A percentile compares a stretch with the other conserved stretches of the same genome.
phyloP scores from a whole-genome alignment of 176 grass and related monocot species.

The Canna indica region DNA sequence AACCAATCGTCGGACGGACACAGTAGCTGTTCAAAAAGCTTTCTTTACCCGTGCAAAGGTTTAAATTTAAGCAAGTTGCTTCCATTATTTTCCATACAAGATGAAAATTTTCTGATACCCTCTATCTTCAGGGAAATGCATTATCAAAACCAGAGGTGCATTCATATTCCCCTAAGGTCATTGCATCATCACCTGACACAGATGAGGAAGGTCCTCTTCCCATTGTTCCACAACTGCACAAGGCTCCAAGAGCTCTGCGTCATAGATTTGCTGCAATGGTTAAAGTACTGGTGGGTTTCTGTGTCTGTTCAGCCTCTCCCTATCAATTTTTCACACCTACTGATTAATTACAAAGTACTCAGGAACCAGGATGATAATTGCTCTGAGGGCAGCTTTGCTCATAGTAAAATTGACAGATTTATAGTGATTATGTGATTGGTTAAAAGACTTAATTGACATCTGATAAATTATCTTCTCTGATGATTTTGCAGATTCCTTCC shows the following conservation, averaged over 20 bases:
- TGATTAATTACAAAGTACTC: too few relatives aligned
- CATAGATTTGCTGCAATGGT: slow-evolving; percentile 77
- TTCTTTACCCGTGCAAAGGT: slow-evolving; percentile 76
- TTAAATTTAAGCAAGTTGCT: slow-evolving; percentile 7
- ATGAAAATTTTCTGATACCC: neutral
- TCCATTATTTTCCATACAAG: neutral
- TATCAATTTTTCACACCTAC: slow-evolving; percentile 1
- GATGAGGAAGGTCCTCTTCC: slow-evolving; percentile 26
- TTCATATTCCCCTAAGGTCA: slow-evolving; percentile 50
- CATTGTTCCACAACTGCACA: slow-evolving; percentile 46
- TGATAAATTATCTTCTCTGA: slow-evolving; percentile 20
- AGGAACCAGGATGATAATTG: too few relatives aligned
- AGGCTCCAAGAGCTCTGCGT: slow-evolving; percentile 46
- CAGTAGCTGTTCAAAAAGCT: slow-evolving; percentile 81
- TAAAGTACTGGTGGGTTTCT: slow-evolving; percentile 72
- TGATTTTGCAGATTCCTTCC: slow-evolving; percentile 64
- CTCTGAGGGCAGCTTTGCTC: slow-evolving; percentile 15
- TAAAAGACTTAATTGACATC: neutral
- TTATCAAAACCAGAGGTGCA: slow-evolving; percentile 51
- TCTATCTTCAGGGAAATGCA: slow-evolving; percentile 47
- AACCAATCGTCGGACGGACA: slow-evolving; percentile 67
- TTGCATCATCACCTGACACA: slow-evolving; percentile 50
- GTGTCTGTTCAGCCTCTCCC: slow-evolving; percentile 6
- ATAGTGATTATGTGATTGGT: neutral
- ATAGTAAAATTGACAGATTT: neutral